These are phyloP conservation scores for Circinella umbellata DNA, from an alignment of 371 early-diverging fungal species.

Conservation along the genomic window DNA sequence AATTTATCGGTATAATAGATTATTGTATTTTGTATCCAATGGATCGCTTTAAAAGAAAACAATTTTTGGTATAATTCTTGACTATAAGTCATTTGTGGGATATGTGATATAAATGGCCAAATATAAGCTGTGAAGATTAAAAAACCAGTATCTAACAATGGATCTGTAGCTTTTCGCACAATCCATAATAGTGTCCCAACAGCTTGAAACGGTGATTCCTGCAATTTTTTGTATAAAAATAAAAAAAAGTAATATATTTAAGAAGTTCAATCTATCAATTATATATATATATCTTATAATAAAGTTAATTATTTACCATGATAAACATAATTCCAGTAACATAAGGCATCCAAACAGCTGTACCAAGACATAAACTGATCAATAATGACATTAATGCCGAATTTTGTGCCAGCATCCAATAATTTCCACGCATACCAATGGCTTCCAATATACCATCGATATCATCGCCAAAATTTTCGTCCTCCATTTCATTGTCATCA, in stretches of 20 bases:
- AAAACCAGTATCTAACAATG: conserved; percentile 19
- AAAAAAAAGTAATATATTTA: too few species aligned
- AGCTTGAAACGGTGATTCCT: conserved; percentile 16
- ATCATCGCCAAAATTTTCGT: conserved; percentile 68
- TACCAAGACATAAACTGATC: conserved; percentile 69
- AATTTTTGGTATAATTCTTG: neutral
- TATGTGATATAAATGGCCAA: conserved; percentile 10
- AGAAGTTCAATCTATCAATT: too few species aligned
- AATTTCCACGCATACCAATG: conserved; percentile 84
- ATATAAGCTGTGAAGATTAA: conserved; percentile 6
- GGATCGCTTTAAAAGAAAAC: too few species aligned
- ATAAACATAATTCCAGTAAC: conserved; percentile 60
- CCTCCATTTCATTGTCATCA: conserved; percentile 43
- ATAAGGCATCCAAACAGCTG: conserved; percentile 80
- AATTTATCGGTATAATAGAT: too few species aligned
- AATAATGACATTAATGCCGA: conserved; percentile 73
- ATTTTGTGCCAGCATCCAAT: conserved; percentile 73
- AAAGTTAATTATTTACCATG: conserved; percentile 16
- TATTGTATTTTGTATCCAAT: too few species aligned
- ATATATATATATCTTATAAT: neutral
- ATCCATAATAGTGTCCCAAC: conserved; percentile 11
- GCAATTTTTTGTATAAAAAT: too few species aligned
- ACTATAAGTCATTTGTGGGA: neutral
- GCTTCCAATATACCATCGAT: conserved; percentile 82
- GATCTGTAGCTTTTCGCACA: conserved; percentile 20